Conservation (phyloP, 2,329 filamentous ascomycete genomes). For the Stagonosporopsis cucurbitacearum region DNA sequence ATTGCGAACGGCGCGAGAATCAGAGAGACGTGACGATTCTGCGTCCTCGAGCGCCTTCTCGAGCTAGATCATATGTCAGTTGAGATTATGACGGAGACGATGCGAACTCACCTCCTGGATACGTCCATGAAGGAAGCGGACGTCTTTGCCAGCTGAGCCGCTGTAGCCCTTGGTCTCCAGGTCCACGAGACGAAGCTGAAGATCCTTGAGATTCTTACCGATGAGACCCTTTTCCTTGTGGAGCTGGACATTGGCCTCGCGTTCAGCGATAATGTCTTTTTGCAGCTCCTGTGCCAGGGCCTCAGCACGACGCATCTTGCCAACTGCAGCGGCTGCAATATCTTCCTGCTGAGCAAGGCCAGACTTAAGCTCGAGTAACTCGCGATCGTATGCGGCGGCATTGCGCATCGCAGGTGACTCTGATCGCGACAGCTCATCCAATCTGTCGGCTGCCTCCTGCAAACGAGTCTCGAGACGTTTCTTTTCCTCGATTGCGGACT, state of each 20-base stretch:
- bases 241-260: conserved; percentile 79
- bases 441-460: conserved; percentile 82
- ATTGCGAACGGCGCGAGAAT: conserved; percentile 86
- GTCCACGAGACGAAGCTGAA: conserved; percentile 88
- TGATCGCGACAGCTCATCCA: conserved; percentile 85
- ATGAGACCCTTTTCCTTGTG: conserved; percentile 89
- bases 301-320: conserved; percentile 96
- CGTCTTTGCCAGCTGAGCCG: conserved; percentile 90
- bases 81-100: not conserved
- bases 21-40: conserved; percentile 77
- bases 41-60: conserved; percentile 86
- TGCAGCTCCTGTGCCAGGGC: conserved; percentile 87
- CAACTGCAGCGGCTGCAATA: conserved; percentile 86
- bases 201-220: conserved; percentile 89
- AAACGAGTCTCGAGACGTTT: conserved; percentile 84
- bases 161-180: conserved; percentile 93
- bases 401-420: conserved; percentile 88
- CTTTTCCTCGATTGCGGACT: conserved; percentile 86
- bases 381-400: conserved; percentile 85
- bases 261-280: conserved; percentile 86
- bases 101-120: conserved; percentile 82
- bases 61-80: conserved; percentile 63
- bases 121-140: conserved; percentile 90
- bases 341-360: conserved; percentile 92
- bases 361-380: conserved; percentile 88